A percentile compares a stretch with the other conserved stretches of the same genome.
Evolutionary conservation across 352 stramenopile species (phyloP).

Genomic region (Phytophthora pistaciae): DNA sequence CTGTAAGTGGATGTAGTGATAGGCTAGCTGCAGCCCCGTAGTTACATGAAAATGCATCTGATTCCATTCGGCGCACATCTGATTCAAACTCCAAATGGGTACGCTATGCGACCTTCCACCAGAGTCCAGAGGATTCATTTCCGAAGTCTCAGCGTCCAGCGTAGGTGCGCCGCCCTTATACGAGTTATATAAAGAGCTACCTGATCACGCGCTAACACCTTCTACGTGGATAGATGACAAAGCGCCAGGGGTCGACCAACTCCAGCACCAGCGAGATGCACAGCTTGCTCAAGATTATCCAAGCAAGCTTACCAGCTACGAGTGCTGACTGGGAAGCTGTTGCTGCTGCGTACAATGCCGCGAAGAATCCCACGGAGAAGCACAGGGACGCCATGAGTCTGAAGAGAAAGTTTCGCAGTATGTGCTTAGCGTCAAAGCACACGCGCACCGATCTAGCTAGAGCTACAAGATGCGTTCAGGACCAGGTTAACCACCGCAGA

Average conservation of each 20-base stretch:
- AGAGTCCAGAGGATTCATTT: background rate
- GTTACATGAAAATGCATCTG: background rate
- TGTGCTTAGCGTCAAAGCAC: background rate
- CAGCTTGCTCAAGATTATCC: background rate
- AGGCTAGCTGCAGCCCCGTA: background rate
- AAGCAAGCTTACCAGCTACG: background rate
- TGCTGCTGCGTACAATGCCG: constrained; percentile 1
- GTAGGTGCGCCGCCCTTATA: no score
- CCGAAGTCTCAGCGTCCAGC: no score
- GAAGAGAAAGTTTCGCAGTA: constrained; percentile 1
- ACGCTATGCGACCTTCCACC: background rate
- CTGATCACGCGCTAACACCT: no score
- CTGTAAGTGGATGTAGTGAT: no score
- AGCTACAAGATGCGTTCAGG: background rate
- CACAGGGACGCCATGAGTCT: background rate
- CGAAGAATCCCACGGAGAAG: background rate
- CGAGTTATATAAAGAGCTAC: no score
- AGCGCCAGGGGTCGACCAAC: background rate
- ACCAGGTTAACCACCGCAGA: no score
- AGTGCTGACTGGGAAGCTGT: background rate
- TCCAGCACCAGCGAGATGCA: background rate
- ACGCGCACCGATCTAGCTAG: background rate
- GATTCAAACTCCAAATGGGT: background rate
- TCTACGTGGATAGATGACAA: background rate
- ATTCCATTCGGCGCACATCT: no score